Base-by-base conservation (phyloP, 441 rosid genomes). In the Bruguiera hainesii region DNA sequence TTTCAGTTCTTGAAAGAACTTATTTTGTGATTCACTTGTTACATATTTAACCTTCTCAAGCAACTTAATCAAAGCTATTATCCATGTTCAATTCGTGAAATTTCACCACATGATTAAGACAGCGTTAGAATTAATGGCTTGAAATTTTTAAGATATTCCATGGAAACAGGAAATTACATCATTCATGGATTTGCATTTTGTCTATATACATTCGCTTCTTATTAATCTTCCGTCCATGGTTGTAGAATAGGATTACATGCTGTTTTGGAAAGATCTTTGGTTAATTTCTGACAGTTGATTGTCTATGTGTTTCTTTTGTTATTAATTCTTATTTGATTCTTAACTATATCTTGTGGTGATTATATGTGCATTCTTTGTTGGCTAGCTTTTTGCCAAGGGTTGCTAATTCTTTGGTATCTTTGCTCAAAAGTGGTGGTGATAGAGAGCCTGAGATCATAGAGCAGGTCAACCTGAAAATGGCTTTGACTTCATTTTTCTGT, bases 381-480 rank as follows among this genome's bases (percentile, higher is more conserved):
- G 60, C 63, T 77, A 94, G 99, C 64, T 88, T 91, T 73, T 78
- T 95, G 67, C 91, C 97, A 3, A 80, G 82, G 64, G 61, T 92
- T 82, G 87, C 75, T 56, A 85, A 81, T 71, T 81, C 96, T 57
- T 69, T 89, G 20, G 81, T 77, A 56, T 67, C 74, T 69, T 95
- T 92, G 57, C 89, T 95, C 37, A 66, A 87, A 76, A 80, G 71
- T 81, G 98, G 98, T 68, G 99, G 89, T 26, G 88, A 89, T 64
- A 88, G 89, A 72, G 99, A 92, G 75, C 85, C 99, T 28, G 98
- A 92, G 72, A 87, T 90, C 72, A 74, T 95, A 73, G 91, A 95
- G 81, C 96, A 91, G 99, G 99, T 94, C 65, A 66, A 50, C 37
- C 2, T 63, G 19, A 70, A 46, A 15, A 61, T 64, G 60, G 63